These are phyloP conservation scores for Fusarium marasasianum DNA, from an alignment of 2,329 filamentous ascomycete species.

Conservation along the genomic window DNA sequence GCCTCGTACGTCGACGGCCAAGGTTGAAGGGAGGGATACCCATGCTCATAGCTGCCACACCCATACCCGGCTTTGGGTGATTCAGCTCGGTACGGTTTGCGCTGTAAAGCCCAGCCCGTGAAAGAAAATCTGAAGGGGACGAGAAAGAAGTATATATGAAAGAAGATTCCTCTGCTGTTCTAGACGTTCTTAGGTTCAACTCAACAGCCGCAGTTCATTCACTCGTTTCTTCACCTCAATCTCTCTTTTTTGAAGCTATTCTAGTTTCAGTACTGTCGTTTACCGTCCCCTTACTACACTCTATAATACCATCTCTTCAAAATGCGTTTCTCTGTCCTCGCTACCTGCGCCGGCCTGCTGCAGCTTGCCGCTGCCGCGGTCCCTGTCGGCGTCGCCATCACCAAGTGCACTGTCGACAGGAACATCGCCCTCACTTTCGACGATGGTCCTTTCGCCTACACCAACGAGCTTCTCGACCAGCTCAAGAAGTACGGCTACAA, in stretches of 20 bases:
- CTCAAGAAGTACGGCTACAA: conserved; percentile 28
- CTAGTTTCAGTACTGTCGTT: conserved; percentile 14
- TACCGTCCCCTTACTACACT: neutral
- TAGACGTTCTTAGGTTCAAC: conserved; percentile 1
- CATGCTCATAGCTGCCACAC: conserved; percentile 1
- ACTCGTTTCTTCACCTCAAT: conserved; percentile 9
- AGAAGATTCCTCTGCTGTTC: conserved; percentile 6
- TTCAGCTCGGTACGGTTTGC: neutral
- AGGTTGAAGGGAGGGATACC: conserved; percentile 2
- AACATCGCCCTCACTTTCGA: conserved; percentile 27
- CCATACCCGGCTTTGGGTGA: neutral
- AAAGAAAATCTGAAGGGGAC: neutral
- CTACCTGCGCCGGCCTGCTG: conserved; percentile 17
- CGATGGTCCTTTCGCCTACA: conserved; percentile 22
- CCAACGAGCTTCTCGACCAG: conserved; percentile 25
- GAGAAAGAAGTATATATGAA: conserved; percentile 20
- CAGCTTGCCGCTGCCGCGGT: conserved; percentile 16
- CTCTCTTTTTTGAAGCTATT: conserved; percentile 19
- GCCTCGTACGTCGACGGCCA: conserved; percentile 4
- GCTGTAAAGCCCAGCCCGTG: neutral
- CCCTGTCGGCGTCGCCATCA: conserved; percentile 19
- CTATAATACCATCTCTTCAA: neutral
- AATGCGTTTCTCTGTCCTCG: conserved; percentile 22
- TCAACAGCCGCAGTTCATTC: conserved; percentile 4
- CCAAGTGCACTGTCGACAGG: conserved; percentile 17